Evolutionary conservation across 2,329 filamentous ascomycete genomes (phyloP).

Genomic region (Diaporthe sp.): DNA sequence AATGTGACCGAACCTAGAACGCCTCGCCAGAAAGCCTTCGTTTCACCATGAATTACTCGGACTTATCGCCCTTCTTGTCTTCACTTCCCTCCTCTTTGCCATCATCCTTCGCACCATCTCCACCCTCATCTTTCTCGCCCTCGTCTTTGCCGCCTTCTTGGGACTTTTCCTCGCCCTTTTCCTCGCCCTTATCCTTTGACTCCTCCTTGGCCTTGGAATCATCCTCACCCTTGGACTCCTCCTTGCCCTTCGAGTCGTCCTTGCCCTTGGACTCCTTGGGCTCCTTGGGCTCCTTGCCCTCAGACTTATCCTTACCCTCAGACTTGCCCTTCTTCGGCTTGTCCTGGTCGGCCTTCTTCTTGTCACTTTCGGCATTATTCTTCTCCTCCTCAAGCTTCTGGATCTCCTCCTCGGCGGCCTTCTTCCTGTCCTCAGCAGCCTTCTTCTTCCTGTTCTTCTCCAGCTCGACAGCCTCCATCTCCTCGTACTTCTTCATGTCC

Average conservation of each 20-base stretch:
- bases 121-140: conserved; percentile 35
- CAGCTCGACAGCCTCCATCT: conserved; percentile 59
- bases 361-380: conserved; percentile 45
- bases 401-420: conserved; percentile 45
- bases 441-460: conserved; percentile 54
- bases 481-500: conserved; percentile 59
- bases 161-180: conserved; percentile 29
- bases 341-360: conserved; percentile 41
- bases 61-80: conserved; percentile 36
- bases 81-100: conserved; percentile 28
- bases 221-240: conserved; percentile 38
- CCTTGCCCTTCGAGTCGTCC: conserved; percentile 29
- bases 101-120: conserved; percentile 29
- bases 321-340: conserved; percentile 35
- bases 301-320: conserved; percentile 38
- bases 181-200: conserved; percentile 38
- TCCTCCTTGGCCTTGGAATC: conserved; percentile 34
- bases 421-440: conserved; percentile 55
- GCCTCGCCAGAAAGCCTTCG: conserved; percentile 18
- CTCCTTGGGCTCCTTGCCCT: conserved; percentile 31
- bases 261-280: conserved; percentile 39
- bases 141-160: conserved; percentile 31
- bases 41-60: conserved; percentile 19
- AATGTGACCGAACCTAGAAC: conserved; percentile 18
- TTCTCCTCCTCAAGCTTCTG: conserved; percentile 53